A percentile compares a stretch with the other conserved stretches of the same genome.
Evolutionary conservation across 2,329 filamentous ascomycete genomes (phyloP).

Genomic region (Zasmidium cellare): DNA sequence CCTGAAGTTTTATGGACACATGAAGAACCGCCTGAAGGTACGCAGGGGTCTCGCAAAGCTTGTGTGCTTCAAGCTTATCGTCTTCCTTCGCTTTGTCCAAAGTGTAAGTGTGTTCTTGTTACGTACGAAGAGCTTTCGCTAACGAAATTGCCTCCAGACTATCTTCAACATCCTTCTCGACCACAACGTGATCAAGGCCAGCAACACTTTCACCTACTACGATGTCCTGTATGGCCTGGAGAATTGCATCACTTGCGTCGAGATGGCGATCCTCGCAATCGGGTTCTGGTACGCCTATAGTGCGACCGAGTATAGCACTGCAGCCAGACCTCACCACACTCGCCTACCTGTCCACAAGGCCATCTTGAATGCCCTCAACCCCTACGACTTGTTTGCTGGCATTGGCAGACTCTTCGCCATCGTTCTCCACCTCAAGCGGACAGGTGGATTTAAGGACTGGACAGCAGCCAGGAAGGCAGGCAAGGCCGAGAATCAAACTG

Average conservation of each 20-base stretch:
- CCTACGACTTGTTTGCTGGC: slow-evolving; percentile 3
- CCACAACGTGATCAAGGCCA: slow-evolving; percentile 25
- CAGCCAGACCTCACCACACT: slow-evolving; percentile 8
- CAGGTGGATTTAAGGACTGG: slow-evolving; percentile 9
- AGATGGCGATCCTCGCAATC: slow-evolving; percentile 27
- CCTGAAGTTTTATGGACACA: slow-evolving; percentile 25
- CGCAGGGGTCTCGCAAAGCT: slow-evolving; percentile 27
- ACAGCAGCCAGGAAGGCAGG: slow-evolving; percentile 1
- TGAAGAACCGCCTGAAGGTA: slow-evolving; percentile 23
- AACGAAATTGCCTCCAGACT: slow-evolving; percentile 4
- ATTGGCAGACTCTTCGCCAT: slow-evolving; percentile 4
- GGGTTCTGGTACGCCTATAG: slow-evolving; percentile 32
- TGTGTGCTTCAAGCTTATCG: slow-evolving; percentile 31
- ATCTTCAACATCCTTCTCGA: slow-evolving; percentile 29
- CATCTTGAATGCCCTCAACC: slow-evolving; percentile 8
- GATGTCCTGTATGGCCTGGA: slow-evolving; percentile 31
- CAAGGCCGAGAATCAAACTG: slow-evolving; percentile 9
- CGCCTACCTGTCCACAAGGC: slow-evolving; percentile 20
- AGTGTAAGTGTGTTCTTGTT: not conserved
- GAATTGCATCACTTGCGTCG: slow-evolving; percentile 24
- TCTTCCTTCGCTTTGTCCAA: slow-evolving; percentile 30
- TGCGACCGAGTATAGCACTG: slow-evolving; percentile 22
- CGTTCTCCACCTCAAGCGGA: slow-evolving; percentile 1
- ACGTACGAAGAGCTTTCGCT: not conserved
- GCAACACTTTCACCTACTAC: slow-evolving; percentile 21